Evolutionary conservation across 1,284 basidiomycete species (phyloP).

Genomic region (Apiotrichum veenhuisii): DNA sequence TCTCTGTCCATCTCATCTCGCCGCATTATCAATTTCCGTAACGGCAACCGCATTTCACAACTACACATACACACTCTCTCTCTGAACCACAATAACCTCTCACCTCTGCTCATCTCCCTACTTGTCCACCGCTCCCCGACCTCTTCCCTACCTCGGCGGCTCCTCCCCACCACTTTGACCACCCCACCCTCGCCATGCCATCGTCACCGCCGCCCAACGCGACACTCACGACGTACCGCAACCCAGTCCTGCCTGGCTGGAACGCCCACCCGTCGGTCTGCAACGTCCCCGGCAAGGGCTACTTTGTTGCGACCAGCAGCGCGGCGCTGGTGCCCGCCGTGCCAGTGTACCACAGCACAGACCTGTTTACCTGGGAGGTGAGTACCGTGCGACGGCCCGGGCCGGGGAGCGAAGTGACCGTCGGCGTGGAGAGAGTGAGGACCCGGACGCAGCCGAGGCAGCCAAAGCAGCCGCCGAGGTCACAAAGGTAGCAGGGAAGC

Average conservation of each 20-base stretch:
- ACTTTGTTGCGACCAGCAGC: constrained; percentile 29
- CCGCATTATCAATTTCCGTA: too few species aligned
- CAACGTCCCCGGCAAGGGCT: constrained; percentile 21
- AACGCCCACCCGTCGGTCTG: constrained; percentile 36
- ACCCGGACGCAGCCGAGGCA: not conserved
- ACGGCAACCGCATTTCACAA: too few species aligned
- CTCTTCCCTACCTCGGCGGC: not conserved
- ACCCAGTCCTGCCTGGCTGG: constrained; percentile 35
- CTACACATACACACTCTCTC: too few species aligned
- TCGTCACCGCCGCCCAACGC: not conserved
- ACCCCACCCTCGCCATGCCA: not conserved
- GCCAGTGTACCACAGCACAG: constrained; percentile 30
- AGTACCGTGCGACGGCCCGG: not conserved
- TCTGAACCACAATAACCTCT: too few species aligned
- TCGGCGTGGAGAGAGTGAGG: not conserved
- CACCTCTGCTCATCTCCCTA: too few species aligned
- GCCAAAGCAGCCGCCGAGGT: too few species aligned
- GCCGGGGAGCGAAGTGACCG: not conserved
- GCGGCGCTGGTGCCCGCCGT: constrained; percentile 34
- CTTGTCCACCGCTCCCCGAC: too few species aligned
- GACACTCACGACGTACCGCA: constrained; percentile 14
- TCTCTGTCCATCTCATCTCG: too few species aligned
- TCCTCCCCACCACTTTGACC: not conserved
- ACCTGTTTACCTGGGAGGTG: constrained; percentile 32
- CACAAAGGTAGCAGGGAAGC: too few species aligned